Evolutionary conservation across 129 eudicot species (phyloP), one percentile per base, ranked within the genome.

Genomic region (Arctium lappa): DNA sequence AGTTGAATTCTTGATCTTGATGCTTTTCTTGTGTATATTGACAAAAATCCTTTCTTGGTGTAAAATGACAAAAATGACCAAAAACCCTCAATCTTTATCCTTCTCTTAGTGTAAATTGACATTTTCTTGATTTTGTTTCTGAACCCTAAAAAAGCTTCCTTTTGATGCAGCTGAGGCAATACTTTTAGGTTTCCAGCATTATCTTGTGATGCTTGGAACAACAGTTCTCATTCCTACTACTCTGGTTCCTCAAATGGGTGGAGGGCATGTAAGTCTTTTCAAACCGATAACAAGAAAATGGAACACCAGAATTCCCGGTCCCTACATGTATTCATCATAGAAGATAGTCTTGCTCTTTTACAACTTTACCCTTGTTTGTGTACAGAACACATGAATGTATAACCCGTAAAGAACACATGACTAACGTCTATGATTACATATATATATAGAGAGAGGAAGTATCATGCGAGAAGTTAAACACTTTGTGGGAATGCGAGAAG

Each of bases 171-270:
- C 99, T 77, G 99, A 95, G 89, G 99, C 99, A 60, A 95, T 95
- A 76, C 87, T 95, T 18, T 91, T 95, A 48, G 98, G 98, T 70
- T 95, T 95, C 84, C 99, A 95, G 74, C 99, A 95, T 82, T 95
- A 91, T 82, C 87, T 95, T 79, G 98, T 95, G 87, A 95, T 95
- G 98, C 97, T 95, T 79, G 99, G 99, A 39, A 93, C 99, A 75
- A 93, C 97, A 27, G 99, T 95, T 79, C 90, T 93, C 72, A 95
- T 95, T 80, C 98, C 99, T 36, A 79, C 99, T n/a, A 81, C 92
- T 82, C 87, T 95, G 37, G 93, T 89, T 83, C 93, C 97, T 32
- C 98, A 95, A 85, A 95, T 95, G 98, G 99, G 99, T 83, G 99
- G 97, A 88, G 95, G 94, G 75, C 88, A 91, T 85, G 98, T 93